Conservation (phyloP, 78 protist species). For the Monocercomonoides exilis region DNA sequence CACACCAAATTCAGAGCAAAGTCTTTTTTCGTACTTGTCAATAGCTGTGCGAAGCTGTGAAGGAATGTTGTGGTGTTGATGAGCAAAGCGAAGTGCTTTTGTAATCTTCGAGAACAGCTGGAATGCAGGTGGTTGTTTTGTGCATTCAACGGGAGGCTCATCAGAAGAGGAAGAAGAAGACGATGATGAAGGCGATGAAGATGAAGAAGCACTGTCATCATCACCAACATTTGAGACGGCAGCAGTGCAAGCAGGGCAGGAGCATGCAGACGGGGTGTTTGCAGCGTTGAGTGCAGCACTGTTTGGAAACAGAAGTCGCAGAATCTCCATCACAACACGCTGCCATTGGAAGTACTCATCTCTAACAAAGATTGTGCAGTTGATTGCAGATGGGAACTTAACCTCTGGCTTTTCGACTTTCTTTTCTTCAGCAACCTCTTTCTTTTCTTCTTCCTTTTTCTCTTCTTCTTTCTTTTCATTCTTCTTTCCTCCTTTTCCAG, state of each 20-base stretch:
- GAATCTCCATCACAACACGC: neutral
- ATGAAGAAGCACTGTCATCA: neutral
- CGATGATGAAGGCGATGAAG: neutral
- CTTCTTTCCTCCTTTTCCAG: no score
- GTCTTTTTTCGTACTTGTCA: neutral
- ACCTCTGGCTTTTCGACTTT: neutral
- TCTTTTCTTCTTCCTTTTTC: neutral
- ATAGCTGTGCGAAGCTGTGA: neutral
- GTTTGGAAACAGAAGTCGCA: neutral
- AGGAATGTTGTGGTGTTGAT: neutral
- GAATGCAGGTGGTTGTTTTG: neutral
- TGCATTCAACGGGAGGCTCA: no score
- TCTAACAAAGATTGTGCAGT: neutral
- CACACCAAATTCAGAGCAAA: neutral
- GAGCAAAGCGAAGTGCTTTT: neutral
- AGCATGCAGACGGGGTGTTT: neutral
- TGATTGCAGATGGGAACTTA: neutral
- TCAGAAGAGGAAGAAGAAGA: no score
- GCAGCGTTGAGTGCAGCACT: neutral
- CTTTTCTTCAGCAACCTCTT: neutral
- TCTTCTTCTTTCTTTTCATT: neutral
- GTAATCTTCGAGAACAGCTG: neutral
- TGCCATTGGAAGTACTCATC: neutral
- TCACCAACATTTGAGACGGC: neutral
- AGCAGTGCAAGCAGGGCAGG: neutral